These are phyloP conservation scores for Pascua sp. DNA, from an alignment of 1,284 basidiomycete species.

Conservation along the genomic window DNA sequence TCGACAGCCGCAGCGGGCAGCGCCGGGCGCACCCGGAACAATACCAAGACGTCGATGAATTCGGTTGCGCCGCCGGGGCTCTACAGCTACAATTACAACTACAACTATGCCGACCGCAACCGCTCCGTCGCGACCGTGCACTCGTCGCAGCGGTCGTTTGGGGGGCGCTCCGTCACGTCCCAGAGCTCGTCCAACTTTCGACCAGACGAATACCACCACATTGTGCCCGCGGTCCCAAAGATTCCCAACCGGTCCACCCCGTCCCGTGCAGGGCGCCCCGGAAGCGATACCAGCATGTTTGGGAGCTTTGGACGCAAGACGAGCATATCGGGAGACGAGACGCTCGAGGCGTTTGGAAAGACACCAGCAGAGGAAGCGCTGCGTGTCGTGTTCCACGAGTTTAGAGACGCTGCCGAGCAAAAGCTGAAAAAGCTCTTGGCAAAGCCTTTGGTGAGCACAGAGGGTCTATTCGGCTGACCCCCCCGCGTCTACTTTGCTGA, in stretches of 20 bases:
- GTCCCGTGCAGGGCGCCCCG: conserved; percentile 32
- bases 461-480: conserved; percentile 5
- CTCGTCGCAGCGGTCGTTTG: conserved; percentile 35
- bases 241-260: conserved; percentile 35
- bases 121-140: conserved; percentile 31
- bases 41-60: conserved; percentile 11
- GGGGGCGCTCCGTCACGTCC: conserved; percentile 37
- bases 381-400: conserved; percentile 78
- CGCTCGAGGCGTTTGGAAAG: conserved; percentile 28
- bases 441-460: conserved; percentile 60
- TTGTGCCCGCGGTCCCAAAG: conserved; percentile 35
- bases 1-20: conserved; percentile 2
- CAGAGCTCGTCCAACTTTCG: conserved; percentile 39
- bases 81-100: not conserved
- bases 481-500: too few species aligned
- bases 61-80: not conserved
- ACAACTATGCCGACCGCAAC: conserved; percentile 27
- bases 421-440: conserved; percentile 72
- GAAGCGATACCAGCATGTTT: conserved; percentile 41
- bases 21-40: conserved; percentile 7
- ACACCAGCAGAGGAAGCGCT: conserved; percentile 82
- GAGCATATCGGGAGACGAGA: conserved; percentile 31
- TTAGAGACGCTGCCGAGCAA: conserved; percentile 69
- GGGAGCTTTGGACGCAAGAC: conserved; percentile 24
- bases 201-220: conserved; percentile 33